phyloP scores from a whole-genome alignment of 2,329 filamentous ascomycete genomes.

The Blastomyces parvus region DNA sequence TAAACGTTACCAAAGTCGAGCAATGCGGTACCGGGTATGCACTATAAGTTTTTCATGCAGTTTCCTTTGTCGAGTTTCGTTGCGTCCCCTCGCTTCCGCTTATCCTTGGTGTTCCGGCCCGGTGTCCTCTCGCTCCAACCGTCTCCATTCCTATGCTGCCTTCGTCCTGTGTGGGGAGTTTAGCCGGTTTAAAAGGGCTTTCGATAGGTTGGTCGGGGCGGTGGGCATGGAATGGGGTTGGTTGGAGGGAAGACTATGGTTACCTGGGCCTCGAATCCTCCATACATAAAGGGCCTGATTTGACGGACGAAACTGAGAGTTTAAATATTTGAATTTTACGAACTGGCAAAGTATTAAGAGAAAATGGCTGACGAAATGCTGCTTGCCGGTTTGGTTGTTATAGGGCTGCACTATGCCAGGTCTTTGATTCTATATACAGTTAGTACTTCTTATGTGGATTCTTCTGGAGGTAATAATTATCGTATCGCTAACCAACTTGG shows the following conservation, averaged over 20 bases:
- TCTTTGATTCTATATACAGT: conserved; percentile 96
- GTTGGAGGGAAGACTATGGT: background rate
- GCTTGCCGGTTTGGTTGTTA: conserved; percentile 11
- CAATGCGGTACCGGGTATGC: conserved; percentile 94
- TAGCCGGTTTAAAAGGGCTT: background rate
- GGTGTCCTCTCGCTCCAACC: background rate
- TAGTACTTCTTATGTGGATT: conserved; percentile 23
- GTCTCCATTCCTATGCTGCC: background rate
- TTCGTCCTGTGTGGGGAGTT: background rate
- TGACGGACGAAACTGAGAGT: background rate
- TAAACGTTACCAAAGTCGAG: conserved; percentile 97
- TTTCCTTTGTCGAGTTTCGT: background rate
- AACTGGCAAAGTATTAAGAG: background rate
- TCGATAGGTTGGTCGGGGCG: background rate
- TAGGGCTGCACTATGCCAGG: conserved; percentile 90
- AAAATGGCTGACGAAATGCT: background rate
- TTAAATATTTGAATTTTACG: background rate
- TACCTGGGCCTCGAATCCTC: background rate
- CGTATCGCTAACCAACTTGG: background rate
- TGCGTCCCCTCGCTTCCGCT: background rate
- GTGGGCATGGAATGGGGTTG: background rate
- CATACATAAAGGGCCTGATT: background rate
- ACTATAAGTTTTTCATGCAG: background rate
- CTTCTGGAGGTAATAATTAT: background rate
- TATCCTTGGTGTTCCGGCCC: background rate